Percentiles rank a stretch among this genome's conserved stretches.
Conservation (phyloP, 2,329 filamentous ascomycete species). For the Neocatenulostroma microsporum region DNA sequence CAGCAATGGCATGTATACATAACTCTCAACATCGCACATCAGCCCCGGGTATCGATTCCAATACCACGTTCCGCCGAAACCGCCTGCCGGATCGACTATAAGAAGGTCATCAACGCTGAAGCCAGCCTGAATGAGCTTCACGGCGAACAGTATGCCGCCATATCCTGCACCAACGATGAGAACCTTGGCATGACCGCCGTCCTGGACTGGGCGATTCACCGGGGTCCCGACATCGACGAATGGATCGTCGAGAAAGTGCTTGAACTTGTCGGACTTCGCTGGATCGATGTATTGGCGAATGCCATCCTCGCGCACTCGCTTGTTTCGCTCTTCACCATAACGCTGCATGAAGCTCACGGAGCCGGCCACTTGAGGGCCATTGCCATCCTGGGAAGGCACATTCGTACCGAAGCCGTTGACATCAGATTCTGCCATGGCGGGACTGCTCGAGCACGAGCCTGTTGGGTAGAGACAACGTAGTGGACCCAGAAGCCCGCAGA, state of each 20-base stretch:
- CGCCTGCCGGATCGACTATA: constrained; percentile 40
- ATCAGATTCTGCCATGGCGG: constrained; percentile 5
- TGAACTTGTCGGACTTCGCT: constrained; percentile 16
- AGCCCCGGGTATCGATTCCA: constrained; percentile 44
- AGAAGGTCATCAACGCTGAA: constrained; percentile 30
- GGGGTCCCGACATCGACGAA: constrained; percentile 19
- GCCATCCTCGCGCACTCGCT: constrained; percentile 19
- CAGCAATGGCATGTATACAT: constrained; percentile 53
- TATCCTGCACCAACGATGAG: constrained; percentile 34
- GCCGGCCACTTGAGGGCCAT: constrained; percentile 11
- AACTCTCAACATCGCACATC: constrained; percentile 52
- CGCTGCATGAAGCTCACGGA: constrained; percentile 13
- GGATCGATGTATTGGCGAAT: constrained; percentile 21
- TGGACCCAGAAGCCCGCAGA: no score
- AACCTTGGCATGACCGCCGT: constrained; percentile 15
- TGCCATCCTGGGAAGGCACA: constrained; percentile 13
- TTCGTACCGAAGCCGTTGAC: constrained; percentile 5
- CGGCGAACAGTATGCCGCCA: constrained; percentile 37
- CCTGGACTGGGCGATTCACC: constrained; percentile 11
- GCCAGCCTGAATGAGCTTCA: constrained; percentile 33
- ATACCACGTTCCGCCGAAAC: constrained; percentile 45
- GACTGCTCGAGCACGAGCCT: no score
- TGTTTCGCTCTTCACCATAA: constrained; percentile 22
- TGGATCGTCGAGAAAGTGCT: constrained; percentile 24
- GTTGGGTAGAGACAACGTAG: no score